Base-by-base conservation (phyloP, 2,329 filamentous ascomycete species). In the Xylariales sp. region DNA sequence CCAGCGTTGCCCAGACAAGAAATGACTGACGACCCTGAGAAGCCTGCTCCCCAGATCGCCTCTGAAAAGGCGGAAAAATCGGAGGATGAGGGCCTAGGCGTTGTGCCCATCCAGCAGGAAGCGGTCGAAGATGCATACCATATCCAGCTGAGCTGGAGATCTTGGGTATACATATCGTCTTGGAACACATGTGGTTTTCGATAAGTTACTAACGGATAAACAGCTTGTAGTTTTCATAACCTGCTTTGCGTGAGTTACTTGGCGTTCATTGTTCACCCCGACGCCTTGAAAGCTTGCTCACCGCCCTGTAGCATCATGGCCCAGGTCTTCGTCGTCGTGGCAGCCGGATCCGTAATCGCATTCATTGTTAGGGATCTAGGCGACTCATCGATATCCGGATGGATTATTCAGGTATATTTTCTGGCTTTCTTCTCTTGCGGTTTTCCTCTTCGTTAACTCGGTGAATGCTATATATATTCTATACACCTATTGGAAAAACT, bases 321-420 rank as follows among this genome's bases (percentile, higher is more conserved):
- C 0, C 86, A 88, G 65, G 83, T 87, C 10, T 87, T 85, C 64
- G 85, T 87, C 4, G 85, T 87, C 3, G 83, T 85, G 1, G 85
- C 85, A 5, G 85, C 85, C 5, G 84, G 85, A 1, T 86, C 84
- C 0, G 85, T 87, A 9, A 83, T 88, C 62, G 83, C 84, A 0
- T 88, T 88, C 73, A 87, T 85, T 67, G 79, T 86, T 30, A 80
- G 85, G 43, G 86, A 88, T 71, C 75, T 88, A 5, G 85, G 85
- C 10, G 81, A 85, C 50, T 78, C 81, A 10, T 77, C 81, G 1
- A 80, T 87, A 16, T 79, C 84, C 1, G 85, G 85, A 34, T 88
- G 86, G 85, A 83, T 88, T 67, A 87, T 88, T 57, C 84, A 85
- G 77, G 83, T 83, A 67, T 41, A 10, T 49, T 41, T 43, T 43